These are phyloP conservation scores for Zalaria obscura DNA, from an alignment of 2,329 filamentous ascomycete genomes.

Conservation along the genomic window DNA sequence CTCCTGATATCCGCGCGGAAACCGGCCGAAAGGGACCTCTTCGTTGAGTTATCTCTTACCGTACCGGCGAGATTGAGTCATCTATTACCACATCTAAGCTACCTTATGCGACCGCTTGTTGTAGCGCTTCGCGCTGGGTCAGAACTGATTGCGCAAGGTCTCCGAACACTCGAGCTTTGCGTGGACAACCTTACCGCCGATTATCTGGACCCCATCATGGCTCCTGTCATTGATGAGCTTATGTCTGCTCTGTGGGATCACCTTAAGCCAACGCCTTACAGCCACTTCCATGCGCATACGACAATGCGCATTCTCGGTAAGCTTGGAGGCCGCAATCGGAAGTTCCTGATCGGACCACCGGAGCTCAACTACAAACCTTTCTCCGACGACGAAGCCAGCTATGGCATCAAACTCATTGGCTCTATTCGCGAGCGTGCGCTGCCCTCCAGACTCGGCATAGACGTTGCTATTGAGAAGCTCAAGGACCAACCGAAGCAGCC, in stretches of 20 bases:
- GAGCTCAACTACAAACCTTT: slow-evolving; percentile 72
- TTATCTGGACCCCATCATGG: slow-evolving; percentile 97
- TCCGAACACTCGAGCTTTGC: slow-evolving; percentile 87
- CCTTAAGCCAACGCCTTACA: slow-evolving; percentile 83
- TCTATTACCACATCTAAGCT: slow-evolving; percentile 84
- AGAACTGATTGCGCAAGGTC: slow-evolving; percentile 85
- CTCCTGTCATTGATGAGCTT: slow-evolving; percentile 93
- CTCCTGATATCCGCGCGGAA: slow-evolving; percentile 81
- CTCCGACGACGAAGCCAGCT: slow-evolving; percentile 74
- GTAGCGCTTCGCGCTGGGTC: slow-evolving; percentile 83
- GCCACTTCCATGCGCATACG: slow-evolving; percentile 93
- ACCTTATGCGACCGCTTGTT: slow-evolving; percentile 94
- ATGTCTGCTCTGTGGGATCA: slow-evolving; percentile 98
- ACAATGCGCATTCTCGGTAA: slow-evolving; percentile 97
- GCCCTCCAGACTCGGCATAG: slow-evolving; percentile 71
- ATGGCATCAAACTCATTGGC: slow-evolving; percentile 79
- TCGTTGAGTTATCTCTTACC: slow-evolving; percentile 91
- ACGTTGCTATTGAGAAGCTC: slow-evolving; percentile 76
- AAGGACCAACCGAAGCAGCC: slow-evolving; percentile 59
- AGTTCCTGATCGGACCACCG: slow-evolving; percentile 83
- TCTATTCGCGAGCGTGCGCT: slow-evolving; percentile 83
- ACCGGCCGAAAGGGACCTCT: slow-evolving; percentile 81
- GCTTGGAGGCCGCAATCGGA: slow-evolving; percentile 84
- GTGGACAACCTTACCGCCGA: slow-evolving; percentile 97
- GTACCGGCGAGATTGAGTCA: slow-evolving; percentile 92